A percentile compares a stretch with the other conserved stretches of the same genome.
Conservation (phyloP, 345 rosid species). For the Euclidium syriacum region DNA sequence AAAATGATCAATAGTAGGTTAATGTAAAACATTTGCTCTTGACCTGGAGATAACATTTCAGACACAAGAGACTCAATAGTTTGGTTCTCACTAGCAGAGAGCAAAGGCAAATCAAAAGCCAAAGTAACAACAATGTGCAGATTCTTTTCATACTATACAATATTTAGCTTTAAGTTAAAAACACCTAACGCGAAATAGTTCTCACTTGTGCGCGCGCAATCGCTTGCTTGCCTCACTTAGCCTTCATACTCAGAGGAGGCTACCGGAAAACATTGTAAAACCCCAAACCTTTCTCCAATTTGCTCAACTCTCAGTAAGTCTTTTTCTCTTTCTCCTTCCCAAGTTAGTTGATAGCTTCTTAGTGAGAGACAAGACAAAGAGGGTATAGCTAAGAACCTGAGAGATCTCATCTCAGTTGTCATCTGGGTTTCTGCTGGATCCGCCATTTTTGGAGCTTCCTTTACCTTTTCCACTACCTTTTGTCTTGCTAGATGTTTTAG, state of each 20-base stretch:
- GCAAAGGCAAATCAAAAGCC: constrained; percentile 13
- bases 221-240: background rate
- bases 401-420: constrained; percentile 11
- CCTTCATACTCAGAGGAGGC: constrained; percentile 5
- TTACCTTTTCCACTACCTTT: constrained; percentile 22
- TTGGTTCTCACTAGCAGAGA: background rate
- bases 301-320: background rate
- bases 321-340: background rate
- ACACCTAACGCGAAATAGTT: constrained; percentile 1
- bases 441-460: constrained; percentile 28
- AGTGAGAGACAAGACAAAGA: background rate
- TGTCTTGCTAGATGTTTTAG: constrained; percentile 21
- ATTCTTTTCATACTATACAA: constrained; percentile 14
- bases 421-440: constrained; percentile 17
- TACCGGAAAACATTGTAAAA: background rate
- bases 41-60: background rate
- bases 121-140: constrained; percentile 6
- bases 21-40: background rate
- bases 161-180: background rate
- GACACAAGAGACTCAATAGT: background rate
- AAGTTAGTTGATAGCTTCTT: background rate
- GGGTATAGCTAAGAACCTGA: too few species aligned
- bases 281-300: background rate
- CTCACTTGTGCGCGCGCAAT: background rate
- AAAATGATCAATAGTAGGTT: background rate